Conservation (phyloP, 2,329 filamentous ascomycete genomes). For the Phialocephala sp. region DNA sequence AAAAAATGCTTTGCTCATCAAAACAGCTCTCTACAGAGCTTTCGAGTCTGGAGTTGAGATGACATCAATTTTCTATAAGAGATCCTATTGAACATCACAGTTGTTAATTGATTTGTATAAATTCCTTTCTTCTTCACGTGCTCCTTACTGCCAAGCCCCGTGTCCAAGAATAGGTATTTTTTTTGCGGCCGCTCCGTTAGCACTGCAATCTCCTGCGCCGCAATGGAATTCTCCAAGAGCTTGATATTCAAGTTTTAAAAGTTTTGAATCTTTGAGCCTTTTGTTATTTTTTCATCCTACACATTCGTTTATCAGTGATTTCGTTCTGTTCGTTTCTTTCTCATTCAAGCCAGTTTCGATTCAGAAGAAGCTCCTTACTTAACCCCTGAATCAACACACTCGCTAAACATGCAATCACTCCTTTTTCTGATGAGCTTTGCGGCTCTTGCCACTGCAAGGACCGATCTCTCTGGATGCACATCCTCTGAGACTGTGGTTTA, state of each 20-base stretch:
- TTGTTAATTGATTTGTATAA: background rate
- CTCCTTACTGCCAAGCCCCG: background rate
- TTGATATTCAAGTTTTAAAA: background rate
- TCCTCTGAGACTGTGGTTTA: constrained; percentile 17
- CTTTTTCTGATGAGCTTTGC: constrained; percentile 10
- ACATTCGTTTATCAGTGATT: background rate
- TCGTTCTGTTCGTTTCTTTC: background rate
- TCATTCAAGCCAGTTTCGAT: background rate
- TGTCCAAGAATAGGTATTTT: background rate
- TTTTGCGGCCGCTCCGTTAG: background rate
- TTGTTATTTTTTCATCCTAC: background rate
- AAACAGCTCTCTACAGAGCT: background rate
- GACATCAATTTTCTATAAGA: too few species aligned
- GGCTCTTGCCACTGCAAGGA: constrained; percentile 15
- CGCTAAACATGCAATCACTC: constrained; percentile 11
- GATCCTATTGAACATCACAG: too few species aligned
- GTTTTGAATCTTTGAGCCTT: background rate
- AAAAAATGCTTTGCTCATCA: background rate
- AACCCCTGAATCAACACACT: background rate
- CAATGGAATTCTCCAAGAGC: background rate
- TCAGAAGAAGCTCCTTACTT: background rate
- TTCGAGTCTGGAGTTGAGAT: background rate
- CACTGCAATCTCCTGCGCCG: constrained; percentile 4
- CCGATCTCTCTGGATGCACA: constrained; percentile 19
- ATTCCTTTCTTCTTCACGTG: constrained; percentile 1